A percentile compares a stretch with the other conserved stretches of the same genome.
Conservation (phyloP, 2,329 filamentous ascomycete species). For the Kalmusia sp. region DNA sequence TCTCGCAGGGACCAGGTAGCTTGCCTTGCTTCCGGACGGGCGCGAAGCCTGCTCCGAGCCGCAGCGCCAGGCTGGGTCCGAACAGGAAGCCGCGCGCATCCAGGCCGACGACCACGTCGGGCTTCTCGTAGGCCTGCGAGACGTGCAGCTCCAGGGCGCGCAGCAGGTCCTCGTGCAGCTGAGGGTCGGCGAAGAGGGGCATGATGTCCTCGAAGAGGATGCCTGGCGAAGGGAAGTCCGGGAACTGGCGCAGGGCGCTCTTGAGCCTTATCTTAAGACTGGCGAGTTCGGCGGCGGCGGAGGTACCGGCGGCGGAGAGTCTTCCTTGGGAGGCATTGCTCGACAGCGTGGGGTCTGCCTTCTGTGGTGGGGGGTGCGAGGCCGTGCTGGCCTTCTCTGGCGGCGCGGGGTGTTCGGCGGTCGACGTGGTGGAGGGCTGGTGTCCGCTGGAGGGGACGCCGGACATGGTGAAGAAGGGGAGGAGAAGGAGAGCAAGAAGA, state of each 20-base stretch:
- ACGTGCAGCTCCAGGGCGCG: constrained; percentile 86
- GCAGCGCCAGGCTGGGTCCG: constrained; percentile 85
- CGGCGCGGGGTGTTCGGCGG: constrained; percentile 25
- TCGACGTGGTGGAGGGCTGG: constrained; percentile 24
- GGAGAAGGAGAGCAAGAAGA: constrained; percentile 20
- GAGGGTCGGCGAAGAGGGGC: constrained; percentile 84
- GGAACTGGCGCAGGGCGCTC: constrained; percentile 79
- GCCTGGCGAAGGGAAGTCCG: constrained; percentile 89
- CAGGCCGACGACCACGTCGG: constrained; percentile 90
- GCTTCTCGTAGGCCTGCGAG: constrained; percentile 69
- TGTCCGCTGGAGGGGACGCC: constrained; percentile 7
- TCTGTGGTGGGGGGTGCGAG: constrained; percentile 38
- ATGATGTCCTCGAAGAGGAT: constrained; percentile 99
- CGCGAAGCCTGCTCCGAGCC: constrained; percentile 84
- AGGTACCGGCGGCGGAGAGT: constrained; percentile 56
- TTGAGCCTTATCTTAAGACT: constrained; percentile 72
- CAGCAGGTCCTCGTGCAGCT: constrained; percentile 77
- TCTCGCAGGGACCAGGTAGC: constrained; percentile 86
- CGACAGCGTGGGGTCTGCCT: constrained; percentile 44
- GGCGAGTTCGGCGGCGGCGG: constrained; percentile 58
- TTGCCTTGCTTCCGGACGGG: constrained; percentile 96
- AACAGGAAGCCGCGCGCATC: constrained; percentile 97
- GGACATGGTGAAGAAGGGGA: constrained; percentile 42
- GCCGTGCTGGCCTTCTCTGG: constrained; percentile 33
- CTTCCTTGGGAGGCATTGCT: constrained; percentile 56